Evolutionary conservation across 257 asterid genomes (phyloP), one percentile per base, ranked within the genome.

Genomic region (Oldenlandia corymbosa): DNA sequence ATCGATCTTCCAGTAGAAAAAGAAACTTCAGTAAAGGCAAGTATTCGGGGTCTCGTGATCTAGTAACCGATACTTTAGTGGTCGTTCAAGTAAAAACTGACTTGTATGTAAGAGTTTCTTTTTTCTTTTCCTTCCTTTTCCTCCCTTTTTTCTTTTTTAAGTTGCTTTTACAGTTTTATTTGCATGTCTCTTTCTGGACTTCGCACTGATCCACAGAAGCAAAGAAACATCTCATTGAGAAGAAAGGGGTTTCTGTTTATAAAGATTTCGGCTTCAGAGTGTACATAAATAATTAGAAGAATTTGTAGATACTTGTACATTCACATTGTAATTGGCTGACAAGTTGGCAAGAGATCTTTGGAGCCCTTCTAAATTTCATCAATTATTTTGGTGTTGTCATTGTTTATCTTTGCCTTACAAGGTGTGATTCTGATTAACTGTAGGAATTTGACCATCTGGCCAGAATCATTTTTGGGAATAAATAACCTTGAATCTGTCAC

Each of bases 21-120:
- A 73, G 64, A 50, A 70, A 67, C 65, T 47, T 66, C 75, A 32
- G 93, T 87, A 77, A 89, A 92, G 95, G 98, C 87, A 71, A 70
- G 63, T 70, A 41, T 41, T 41, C 28, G 8, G 48, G 26, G 20
- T n/a, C 11, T 60, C 42, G 23, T 53, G 43, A 57, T 52, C 20
- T 20, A 13, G 6, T 61, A 23, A 23, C 32, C 37, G 24, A 28
- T 30, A 28, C 47, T 67, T 60, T 11, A 45, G 18, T 37, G 23
- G 59, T 63, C 34, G 30, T 31, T 43, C 21, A 17, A 27, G 20
- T 45, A 18, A 5, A 5, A 39, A 34, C 5, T 28, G 39, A 17
- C 17, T 31, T 62, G 16, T 31, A 10, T 53, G 45, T 10, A 41
- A 41, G 45, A 1, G 5, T 5, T 10, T 41, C 13, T 41, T 41